Conservation (phyloP, 2,329 filamentous ascomycete genomes). For the Penicillium palitans region DNA sequence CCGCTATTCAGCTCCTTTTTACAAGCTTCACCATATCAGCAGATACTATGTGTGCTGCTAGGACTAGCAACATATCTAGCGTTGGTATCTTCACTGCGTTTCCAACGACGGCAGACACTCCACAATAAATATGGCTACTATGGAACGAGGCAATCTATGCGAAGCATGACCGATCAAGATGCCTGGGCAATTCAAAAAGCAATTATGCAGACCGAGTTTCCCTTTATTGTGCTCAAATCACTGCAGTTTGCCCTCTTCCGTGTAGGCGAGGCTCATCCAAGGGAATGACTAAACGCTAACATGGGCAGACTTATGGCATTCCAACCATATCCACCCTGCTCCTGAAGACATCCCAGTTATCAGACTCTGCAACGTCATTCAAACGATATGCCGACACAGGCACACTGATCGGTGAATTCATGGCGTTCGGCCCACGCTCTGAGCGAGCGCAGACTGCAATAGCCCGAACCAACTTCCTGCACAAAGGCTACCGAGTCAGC, state of each 20-base stretch:
- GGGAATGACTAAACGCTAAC: not conserved
- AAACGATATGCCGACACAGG: too few species aligned
- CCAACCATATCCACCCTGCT: too few species aligned
- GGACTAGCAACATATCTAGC: slow-evolving; percentile 23
- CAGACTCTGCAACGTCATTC: too few species aligned
- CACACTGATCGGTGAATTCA: too few species aligned
- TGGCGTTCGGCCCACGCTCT: too few species aligned
- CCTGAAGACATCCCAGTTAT: too few species aligned
- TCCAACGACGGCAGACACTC: slow-evolving; percentile 36
- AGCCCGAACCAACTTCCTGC: too few species aligned
- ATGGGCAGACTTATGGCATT: slow-evolving; percentile 46
- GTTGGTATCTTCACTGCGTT: slow-evolving; percentile 29
- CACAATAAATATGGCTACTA: slow-evolving; percentile 41
- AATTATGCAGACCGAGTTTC: slow-evolving; percentile 56
- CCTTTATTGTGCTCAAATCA: slow-evolving; percentile 51
- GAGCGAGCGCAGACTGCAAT: too few species aligned
- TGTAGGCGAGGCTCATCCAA: slow-evolving; percentile 29
- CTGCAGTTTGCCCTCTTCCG: slow-evolving; percentile 61
- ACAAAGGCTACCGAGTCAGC: too few species aligned
- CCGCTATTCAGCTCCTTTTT: not conserved
- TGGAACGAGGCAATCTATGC: slow-evolving; percentile 37
- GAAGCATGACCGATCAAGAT: too few species aligned
- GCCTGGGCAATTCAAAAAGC: slow-evolving; percentile 45
- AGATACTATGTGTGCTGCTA: slow-evolving; percentile 11
- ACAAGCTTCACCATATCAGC: not conserved